Base-by-base conservation (phyloP, 352 stramenopile species). In the Phytopythium montanum region DNA sequence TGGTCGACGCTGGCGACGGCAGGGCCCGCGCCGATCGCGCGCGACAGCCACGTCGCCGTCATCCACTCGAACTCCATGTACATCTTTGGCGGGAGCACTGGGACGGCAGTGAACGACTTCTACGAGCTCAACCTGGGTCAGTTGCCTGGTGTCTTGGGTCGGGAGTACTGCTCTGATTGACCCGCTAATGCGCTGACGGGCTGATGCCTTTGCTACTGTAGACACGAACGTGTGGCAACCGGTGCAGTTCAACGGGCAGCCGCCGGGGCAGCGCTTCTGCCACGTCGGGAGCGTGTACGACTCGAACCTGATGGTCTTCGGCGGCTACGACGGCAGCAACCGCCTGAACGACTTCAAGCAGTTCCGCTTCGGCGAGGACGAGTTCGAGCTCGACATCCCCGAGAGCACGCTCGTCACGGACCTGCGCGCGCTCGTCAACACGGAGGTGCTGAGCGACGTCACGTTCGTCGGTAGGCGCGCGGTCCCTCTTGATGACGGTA, bases 101-200 rank as follows among this genome's bases (percentile, higher is more conserved):
- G 96, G 50, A 96, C 76, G 45, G 95, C 96, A 19, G 98, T 99
- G 87, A 99, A 98, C 70, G 97, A 99, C 73, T 97, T 99, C 56
- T 92, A 98, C 65, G 96, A 99, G 60, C 79, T 99, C 3, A 90
- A 83, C 44, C 64, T 95, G 38, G 77, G 84, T 90, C 63, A 46
- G 66, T 55, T 18, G 33, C 16, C 21, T 34, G 25, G 8, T 33
- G 14, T n/a, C 28, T 36, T 57, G n/a, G 4, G 49, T 44, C 56
- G 19, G 18, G 1, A 33, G 34, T 9, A 53, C 26, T 0, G 3
- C 2, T 56, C 29, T 21, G 44, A 26, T 54, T 59, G 39, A 49
- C 1, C 21, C 41, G 25, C 18, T 31, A 6, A 31, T 2, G 25
- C 41, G 25, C 18, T 31, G 14, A 31, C 5, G 10, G 5, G 2